These are phyloP conservation scores for Claviceps sp. DNA, from an alignment of 2,329 filamentous ascomycete genomes.

Conservation along the genomic window DNA sequence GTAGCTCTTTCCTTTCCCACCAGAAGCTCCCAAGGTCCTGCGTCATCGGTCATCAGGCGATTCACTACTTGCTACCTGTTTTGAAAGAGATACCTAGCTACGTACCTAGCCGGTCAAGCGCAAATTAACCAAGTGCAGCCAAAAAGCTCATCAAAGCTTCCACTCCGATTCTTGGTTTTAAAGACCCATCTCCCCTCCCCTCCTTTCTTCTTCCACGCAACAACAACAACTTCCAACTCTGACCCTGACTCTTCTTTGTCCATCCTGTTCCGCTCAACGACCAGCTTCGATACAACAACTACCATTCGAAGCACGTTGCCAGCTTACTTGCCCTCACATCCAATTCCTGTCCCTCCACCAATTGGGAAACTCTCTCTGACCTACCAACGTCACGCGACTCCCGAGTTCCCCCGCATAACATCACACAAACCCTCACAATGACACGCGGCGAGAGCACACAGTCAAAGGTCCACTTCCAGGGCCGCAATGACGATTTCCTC, in stretches of 20 bases:
- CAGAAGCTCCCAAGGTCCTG: neutral
- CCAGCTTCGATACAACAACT: neutral
- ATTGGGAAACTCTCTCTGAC: neutral
- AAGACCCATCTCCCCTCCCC: neutral
- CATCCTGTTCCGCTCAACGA: neutral
- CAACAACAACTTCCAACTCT: neutral
- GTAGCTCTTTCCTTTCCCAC: neutral
- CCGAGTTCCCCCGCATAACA: neutral
- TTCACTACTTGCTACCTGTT: neutral
- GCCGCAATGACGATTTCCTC: conserved; percentile 44
- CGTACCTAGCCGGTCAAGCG: neutral
- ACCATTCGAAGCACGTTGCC: neutral
- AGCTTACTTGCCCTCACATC: neutral
- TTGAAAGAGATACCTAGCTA: neutral
- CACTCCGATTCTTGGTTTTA: neutral
- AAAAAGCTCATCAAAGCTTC: neutral
- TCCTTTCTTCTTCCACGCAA: neutral
- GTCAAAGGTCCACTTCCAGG: conserved; percentile 79
- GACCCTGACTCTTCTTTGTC: too few relatives aligned
- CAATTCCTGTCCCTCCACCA: too few relatives aligned
- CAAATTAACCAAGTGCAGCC: neutral
- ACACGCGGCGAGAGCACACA: conserved; percentile 56
- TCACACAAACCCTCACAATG: conserved; percentile 32
- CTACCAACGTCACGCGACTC: neutral
- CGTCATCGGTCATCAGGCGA: neutral